Evolutionary conservation across 305 asterid species (phyloP), one percentile per base, ranked within the genome.

Genomic region (Andrographis paniculata): DNA sequence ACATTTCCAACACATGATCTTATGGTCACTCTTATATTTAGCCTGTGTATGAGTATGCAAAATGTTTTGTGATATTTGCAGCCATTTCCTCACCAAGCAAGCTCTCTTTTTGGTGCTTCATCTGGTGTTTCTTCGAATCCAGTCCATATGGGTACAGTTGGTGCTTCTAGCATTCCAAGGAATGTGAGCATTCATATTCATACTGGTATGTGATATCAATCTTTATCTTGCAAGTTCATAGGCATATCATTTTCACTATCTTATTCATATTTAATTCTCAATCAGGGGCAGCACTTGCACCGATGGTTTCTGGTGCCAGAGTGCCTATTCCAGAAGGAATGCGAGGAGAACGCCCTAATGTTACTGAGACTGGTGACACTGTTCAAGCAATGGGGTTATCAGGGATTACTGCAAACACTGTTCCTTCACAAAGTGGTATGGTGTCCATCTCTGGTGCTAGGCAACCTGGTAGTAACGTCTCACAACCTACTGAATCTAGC

Each of bases 71-170:
- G 9, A 8, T 17, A 16, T 57, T 65, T 61, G 77, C 85, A 88
- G 95, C 97, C 97, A 44, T 88, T 84, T 62, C 97, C 95, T 54
- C 76, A 75, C 48, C 97, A 88, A 65, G 63, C 83, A 44, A 67
- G 74, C 62, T 74, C 97, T 54, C 88, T 84, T 33, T 88, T 88
- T 60, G 71, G 81, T 64, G 67, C 67, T 40, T 16, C 78, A 59
- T 37, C 84, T 54, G 63, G 79, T 31, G 63, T 35, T 51, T 30
- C 79, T 36, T 17, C 78, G 2, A 78, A 50, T 65, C 65, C 79
- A 23, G 65, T 71, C 20, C 42, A 72, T 53, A 59, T 74, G 58
- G 80, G 78, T 60, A 72, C 94, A 42, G 55, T 66, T 73, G 89
- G 87, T 21, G 47, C 65, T 57, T 74, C 84, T 21, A 72, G 45